Conservation (phyloP, 768 basidiomycete genomes). For the Leucogyrophana mollusca region DNA sequence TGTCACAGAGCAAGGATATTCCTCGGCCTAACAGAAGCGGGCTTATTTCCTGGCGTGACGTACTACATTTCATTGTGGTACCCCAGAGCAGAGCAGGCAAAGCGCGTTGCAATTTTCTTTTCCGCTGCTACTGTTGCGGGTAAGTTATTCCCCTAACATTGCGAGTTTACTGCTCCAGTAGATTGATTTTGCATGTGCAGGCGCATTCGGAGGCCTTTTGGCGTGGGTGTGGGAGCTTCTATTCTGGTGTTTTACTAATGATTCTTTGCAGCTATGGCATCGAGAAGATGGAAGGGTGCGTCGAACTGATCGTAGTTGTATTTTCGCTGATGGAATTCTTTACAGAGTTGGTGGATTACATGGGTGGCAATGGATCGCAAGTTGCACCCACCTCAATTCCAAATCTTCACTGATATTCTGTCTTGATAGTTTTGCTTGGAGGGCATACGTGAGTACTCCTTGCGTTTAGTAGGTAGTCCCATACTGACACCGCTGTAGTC, state of each 20-base stretch:
- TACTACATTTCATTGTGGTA: constrained; percentile 61
- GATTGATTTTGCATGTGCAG: constrained; percentile 7
- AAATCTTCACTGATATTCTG: constrained; percentile 7
- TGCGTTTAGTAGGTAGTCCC: too few relatives aligned
- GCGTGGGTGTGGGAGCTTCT: constrained; percentile 32
- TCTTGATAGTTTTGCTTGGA: constrained; percentile 29
- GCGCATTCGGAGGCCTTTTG: constrained; percentile 46
- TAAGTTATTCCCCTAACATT: constrained; percentile 7
- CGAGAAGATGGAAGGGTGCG: constrained; percentile 32
- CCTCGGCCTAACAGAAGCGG: constrained; percentile 48
- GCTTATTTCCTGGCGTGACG: constrained; percentile 40
- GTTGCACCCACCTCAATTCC: constrained; percentile 4
- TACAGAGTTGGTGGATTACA: constrained; percentile 26
- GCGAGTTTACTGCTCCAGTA: neutral
- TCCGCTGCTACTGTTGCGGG: constrained; percentile 58
- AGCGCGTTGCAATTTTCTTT: constrained; percentile 63
- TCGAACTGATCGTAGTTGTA: constrained; percentile 13
- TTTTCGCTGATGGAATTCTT: neutral
- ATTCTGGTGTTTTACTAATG: neutral
- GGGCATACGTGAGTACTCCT: constrained; percentile 19
- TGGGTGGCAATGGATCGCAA: constrained; percentile 39
- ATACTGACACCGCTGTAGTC: constrained; percentile 9
- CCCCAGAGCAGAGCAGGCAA: constrained; percentile 53
- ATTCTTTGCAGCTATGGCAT: constrained; percentile 34
- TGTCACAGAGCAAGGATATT: constrained; percentile 36